Base-by-base conservation (phyloP, 2,329 filamentous ascomycete genomes). In the Pseudogymnoascus sp. region DNA sequence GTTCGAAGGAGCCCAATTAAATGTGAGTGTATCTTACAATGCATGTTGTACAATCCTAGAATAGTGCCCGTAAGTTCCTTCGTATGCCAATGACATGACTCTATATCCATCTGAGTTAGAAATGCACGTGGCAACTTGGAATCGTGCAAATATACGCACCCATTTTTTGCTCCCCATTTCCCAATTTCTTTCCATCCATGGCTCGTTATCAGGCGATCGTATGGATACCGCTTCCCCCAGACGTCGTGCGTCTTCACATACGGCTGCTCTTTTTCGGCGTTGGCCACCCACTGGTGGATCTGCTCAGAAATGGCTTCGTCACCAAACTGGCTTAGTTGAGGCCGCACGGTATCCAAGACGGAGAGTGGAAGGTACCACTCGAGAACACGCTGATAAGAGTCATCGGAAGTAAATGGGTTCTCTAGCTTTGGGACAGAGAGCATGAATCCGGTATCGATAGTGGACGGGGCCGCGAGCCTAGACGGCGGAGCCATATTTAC, bases 31-130 rank as follows among this genome's bases (percentile, higher is more conserved):
- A 44, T 63, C 65, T 36, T 65, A 69, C 66, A 76, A 71, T 2
- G 73, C 69, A 65, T 79, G 80, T 61, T 79, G 75, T 55, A 78
- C 71, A 8, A 79, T 64, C 7, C 79, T 72, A 58, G 73, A 75
- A 66, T 76, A 75, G 17, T 68, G 67, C 3, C 67, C 71, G 61
- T 74, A 67, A n/a, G 70, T 65, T 13, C 72, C 68, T 31, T 78
- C 75, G 62, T 79, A 79, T 1, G 74, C 77, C 21, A 77, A 73
- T 1, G 76, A 75, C 4, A 79, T 71, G 3, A 79, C 70, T 5
- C 63, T 65, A 13, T 55, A 29, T 42, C 35, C 17, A 36, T n/a
- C 17, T 25, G 21, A 9, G 9, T 60, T 41, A 41, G 48, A 39
- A 59, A 35, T 25, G 17, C 31, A 29, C 12, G 5, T 25, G 29